phyloP scores from a whole-genome alignment of 2,329 filamentous ascomycete genomes.

The Trichoderma guizhouense region DNA sequence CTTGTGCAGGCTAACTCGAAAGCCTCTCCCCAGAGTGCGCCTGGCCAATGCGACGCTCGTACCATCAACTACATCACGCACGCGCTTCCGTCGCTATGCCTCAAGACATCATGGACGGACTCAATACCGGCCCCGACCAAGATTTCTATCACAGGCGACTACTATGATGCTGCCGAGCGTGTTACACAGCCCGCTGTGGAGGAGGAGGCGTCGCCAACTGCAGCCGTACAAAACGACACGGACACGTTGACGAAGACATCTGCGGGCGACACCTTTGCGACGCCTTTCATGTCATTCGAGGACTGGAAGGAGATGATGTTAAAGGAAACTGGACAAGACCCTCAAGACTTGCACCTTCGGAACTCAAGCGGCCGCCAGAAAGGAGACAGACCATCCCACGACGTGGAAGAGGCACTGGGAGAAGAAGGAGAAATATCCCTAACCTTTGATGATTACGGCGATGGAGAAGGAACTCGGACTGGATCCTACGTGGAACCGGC shows the following conservation, averaged over 20 bases:
- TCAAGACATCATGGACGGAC: slow-evolving; percentile 58
- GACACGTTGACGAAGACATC: slow-evolving; percentile 12
- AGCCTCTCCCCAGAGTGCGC: not conserved
- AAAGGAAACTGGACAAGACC: slow-evolving; percentile 73
- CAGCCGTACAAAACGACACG: not conserved
- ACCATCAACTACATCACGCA: slow-evolving; percentile 83
- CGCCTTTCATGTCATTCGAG: slow-evolving; percentile 87
- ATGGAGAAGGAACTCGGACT: slow-evolving; percentile 20
- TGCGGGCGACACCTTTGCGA: slow-evolving; percentile 18
- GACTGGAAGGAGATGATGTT: slow-evolving; percentile 97
- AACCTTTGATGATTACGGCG: slow-evolving; percentile 45
- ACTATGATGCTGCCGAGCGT: not conserved
- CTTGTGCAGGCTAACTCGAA: slow-evolving; percentile 2
- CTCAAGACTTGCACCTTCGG: slow-evolving; percentile 63
- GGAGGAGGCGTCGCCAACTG: not conserved
- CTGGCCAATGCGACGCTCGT: slow-evolving; percentile 48
- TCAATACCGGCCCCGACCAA: slow-evolving; percentile 22
- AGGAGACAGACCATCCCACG: slow-evolving; percentile 49
- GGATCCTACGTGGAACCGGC: not conserved
- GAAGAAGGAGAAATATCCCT: slow-evolving; percentile 81
- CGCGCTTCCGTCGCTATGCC: slow-evolving; percentile 70
- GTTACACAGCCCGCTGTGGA: not conserved
- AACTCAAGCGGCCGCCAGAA: slow-evolving; percentile 49
- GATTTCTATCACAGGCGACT: not conserved
- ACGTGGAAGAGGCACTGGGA: slow-evolving; percentile 70